Base-by-base conservation (phyloP, 2,329 filamentous ascomycete genomes). In the Pseudocercospora cruenta region DNA sequence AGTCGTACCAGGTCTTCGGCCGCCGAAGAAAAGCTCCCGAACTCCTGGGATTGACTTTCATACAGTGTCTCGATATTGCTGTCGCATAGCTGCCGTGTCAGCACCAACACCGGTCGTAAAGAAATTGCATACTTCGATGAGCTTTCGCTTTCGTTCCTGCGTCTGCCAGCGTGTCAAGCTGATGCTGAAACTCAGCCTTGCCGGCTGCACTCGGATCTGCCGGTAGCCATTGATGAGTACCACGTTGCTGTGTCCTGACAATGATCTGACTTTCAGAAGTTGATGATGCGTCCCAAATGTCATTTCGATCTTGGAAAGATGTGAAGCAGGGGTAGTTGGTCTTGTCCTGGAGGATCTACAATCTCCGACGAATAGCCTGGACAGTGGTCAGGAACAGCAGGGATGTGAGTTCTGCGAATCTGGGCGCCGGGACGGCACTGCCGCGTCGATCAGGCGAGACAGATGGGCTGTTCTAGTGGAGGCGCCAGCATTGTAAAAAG, bases 361-460 rank as follows among this genome's bases (percentile, higher is more conserved):
- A 64, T 64, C 54, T 64, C 62, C 62, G 62, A 33, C 26, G n/a
- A 58, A 51, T 24, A 59, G 62, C 62, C 55, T 64, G 24, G 53
- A 49, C 26, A 39, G 33, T 19, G 57, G 26, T 60, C 63, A 64
- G 63, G 57, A 60, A 64, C 58, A 19, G 36, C 57, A 60, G 39
- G 63, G 58, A 63, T 63, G 62, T 53, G 54, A 36, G 47, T 47
- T 28, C 22, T 24, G 49, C 21, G 22, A 28, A 4, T 16, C 7
- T 22, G 47, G 22, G 22, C 6, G 39, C 31, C 14, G 24, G 19
- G 9, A 33, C 26, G n/a, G 45, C 55, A 21, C 45, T 63, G 39
- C 24, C 61, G 36, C 53, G 33, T 21, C 10, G 53, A 43, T 36
- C 47, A 28, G 36, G 31, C 14, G n/a, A 21, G 47, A 24, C 31